Evolutionary conservation across 2,329 filamentous ascomycete genomes (phyloP).

Genomic region (Sporothrix curviconia): DNA sequence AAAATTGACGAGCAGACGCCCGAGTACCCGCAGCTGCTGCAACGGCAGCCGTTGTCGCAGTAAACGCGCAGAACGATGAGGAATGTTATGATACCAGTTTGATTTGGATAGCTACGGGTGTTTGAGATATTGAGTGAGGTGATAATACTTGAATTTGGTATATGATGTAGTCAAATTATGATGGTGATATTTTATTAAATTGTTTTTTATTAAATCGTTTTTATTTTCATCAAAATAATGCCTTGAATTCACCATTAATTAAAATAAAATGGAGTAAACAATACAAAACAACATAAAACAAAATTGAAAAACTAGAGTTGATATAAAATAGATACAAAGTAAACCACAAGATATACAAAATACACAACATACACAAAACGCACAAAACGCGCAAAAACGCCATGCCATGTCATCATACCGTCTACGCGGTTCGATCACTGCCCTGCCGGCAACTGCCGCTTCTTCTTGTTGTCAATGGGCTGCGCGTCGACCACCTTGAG

Average conservation of each 20-base stretch:
- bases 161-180: too few relatives aligned
- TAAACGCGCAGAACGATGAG: too few relatives aligned
- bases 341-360: too few relatives aligned
- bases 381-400: not conserved
- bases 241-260: too few relatives aligned
- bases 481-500: slow-evolving; percentile 50
- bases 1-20: slow-evolving; percentile 37
- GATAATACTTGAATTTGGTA: not conserved
- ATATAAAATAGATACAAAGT: too few relatives aligned
- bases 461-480: slow-evolving; percentile 30
- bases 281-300: not conserved
- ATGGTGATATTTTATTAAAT: too few relatives aligned
- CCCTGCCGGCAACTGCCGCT: not conserved
- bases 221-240: too few relatives aligned
- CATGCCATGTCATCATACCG: not conserved
- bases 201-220: too few relatives aligned
- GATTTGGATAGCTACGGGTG: too few relatives aligned
- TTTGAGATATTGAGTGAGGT: not conserved
- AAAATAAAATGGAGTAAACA: too few relatives aligned
- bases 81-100: not conserved
- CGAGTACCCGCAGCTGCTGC: slow-evolving; percentile 24
- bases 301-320: not conserved
- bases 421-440: not conserved
- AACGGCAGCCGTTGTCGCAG: not conserved
- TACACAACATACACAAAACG: too few relatives aligned